Evolutionary conservation across 2,329 filamentous ascomycete species (phyloP).

Genomic region (Fragosphaeria purpurea): DNA sequence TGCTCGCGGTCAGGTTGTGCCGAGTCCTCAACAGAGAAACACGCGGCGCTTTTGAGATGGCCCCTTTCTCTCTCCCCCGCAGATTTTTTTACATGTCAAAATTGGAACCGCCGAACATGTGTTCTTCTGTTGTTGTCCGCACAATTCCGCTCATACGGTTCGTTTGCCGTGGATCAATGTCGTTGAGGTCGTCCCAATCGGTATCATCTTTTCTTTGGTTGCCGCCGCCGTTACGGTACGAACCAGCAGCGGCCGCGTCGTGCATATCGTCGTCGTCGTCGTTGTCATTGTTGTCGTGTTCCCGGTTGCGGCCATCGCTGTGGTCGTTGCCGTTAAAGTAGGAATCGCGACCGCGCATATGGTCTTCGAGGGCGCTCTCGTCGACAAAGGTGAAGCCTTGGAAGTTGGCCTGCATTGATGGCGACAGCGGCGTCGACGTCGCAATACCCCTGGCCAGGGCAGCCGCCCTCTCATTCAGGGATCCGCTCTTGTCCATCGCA

Average conservation of each 20-base stretch:
- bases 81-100: constrained; percentile 45
- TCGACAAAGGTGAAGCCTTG: constrained; percentile 99
- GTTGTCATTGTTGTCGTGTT: constrained; percentile 24
- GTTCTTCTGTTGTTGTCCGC: constrained; percentile 49
- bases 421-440: constrained; percentile 84
- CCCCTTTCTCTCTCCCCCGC: no score
- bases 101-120: constrained; percentile 51
- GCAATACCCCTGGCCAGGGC: constrained; percentile 77
- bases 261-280: constrained; percentile 52
- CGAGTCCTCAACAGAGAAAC: no score
- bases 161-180: constrained; percentile 38
- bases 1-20: no score
- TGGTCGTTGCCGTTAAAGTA: constrained; percentile 28
- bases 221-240: constrained; percentile 20
- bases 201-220: constrained; percentile 28
- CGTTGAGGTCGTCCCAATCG: constrained; percentile 50
- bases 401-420: constrained; percentile 95
- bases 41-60: no score
- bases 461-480: constrained; percentile 82
- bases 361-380: constrained; percentile 85
- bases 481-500: constrained; percentile 75
- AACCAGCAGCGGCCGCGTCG: constrained; percentile 44
- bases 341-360: constrained; percentile 49
- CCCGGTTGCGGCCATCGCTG: constrained; percentile 50
- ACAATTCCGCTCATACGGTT: constrained; percentile 58